phyloP scores from a whole-genome alignment of 2,329 filamentous ascomycete genomes.

The Cryoendolithus antarcticus region DNA sequence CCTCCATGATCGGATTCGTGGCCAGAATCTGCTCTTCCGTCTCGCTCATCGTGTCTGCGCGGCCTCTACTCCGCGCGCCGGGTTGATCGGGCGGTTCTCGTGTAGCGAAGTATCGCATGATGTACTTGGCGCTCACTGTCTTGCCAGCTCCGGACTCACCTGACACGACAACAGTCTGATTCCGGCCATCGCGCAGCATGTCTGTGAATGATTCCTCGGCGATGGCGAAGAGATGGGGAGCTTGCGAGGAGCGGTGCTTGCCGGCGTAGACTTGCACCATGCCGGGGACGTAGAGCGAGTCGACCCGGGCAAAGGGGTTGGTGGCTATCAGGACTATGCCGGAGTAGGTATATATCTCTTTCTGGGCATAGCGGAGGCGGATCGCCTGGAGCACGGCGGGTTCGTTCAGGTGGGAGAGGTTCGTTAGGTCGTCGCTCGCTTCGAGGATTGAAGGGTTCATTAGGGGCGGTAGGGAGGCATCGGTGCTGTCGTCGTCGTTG shows the following conservation, averaged over 20 bases:
- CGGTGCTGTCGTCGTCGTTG: constrained; percentile 45
- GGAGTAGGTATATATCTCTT: constrained; percentile 99
- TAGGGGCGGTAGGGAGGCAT: constrained; percentile 70
- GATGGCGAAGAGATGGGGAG: constrained; percentile 95
- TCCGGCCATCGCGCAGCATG: constrained; percentile 90
- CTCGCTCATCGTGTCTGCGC: constrained; percentile 75
- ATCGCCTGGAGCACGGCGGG: constrained; percentile 97
- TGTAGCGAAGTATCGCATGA: constrained; percentile 99
- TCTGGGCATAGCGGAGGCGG: constrained; percentile 89
- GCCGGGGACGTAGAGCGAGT: constrained; percentile 94
- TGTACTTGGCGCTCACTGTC: constrained; percentile 98
- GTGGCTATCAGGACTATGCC: constrained; percentile 97
- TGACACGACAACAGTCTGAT: constrained; percentile 98
- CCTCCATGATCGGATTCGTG: constrained; percentile 99
- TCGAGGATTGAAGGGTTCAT: constrained; percentile 99
- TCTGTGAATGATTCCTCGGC: constrained; percentile 98
- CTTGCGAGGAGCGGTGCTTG: constrained; percentile 90
- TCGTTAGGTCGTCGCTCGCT: constrained; percentile 95
- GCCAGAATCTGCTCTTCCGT: constrained; percentile 97
- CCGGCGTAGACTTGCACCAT: constrained; percentile 99
- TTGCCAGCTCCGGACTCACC: constrained; percentile 98
- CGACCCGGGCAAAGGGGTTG: constrained; percentile 93
- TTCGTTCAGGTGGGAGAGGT: constrained; percentile 94
- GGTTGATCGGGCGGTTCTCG: constrained; percentile 86
- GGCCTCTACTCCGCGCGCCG: constrained; percentile 62